Evolutionary conservation across 805 yeast species (phyloP).

Genomic region (Starmerella cellae): DNA sequence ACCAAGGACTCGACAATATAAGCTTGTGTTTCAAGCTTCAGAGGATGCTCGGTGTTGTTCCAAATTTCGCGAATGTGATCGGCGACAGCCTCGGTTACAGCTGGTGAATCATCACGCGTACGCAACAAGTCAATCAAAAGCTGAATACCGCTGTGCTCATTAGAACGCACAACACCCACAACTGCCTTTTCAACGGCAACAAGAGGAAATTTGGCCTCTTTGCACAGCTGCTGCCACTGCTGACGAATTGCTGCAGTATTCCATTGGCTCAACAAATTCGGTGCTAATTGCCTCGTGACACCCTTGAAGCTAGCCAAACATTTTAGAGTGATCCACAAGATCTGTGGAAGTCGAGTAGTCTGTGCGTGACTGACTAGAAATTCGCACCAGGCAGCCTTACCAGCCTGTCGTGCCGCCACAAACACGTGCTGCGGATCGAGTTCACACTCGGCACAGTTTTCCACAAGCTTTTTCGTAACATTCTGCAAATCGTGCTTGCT

Average conservation of each 20-base stretch:
- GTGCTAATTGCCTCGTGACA: slow-evolving; percentile 32
- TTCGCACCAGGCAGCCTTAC: slow-evolving; percentile 23
- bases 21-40: slow-evolving; percentile 47
- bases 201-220: slow-evolving; percentile 30
- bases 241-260: slow-evolving; percentile 22
- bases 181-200: slow-evolving; percentile 44
- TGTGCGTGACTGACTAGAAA: slow-evolving; percentile 22
- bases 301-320: slow-evolving; percentile 32
- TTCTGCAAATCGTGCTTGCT: slow-evolving; percentile 50
- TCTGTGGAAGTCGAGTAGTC: slow-evolving; percentile 37
- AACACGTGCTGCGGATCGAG: slow-evolving; percentile 40
- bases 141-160: slow-evolving; percentile 50
- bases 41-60: slow-evolving; percentile 23
- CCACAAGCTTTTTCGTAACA: slow-evolving; percentile 32
- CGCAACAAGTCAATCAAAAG: slow-evolving; percentile 44
- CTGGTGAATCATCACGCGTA: slow-evolving; percentile 27
- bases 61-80: slow-evolving; percentile 44
- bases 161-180: slow-evolving; percentile 46
- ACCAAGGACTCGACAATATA: slow-evolving; percentile 47
- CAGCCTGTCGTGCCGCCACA: slow-evolving; percentile 25
- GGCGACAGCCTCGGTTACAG: slow-evolving; percentile 33
- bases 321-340: slow-evolving; percentile 42
- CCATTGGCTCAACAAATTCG: slow-evolving; percentile 34
- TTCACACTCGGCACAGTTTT: slow-evolving; percentile 32
- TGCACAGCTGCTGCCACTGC: slow-evolving; percentile 13